These are phyloP conservation scores for Fraxinus xanthoxyloides DNA, from an alignment of 305 asterid species.

Conservation along the genomic window DNA sequence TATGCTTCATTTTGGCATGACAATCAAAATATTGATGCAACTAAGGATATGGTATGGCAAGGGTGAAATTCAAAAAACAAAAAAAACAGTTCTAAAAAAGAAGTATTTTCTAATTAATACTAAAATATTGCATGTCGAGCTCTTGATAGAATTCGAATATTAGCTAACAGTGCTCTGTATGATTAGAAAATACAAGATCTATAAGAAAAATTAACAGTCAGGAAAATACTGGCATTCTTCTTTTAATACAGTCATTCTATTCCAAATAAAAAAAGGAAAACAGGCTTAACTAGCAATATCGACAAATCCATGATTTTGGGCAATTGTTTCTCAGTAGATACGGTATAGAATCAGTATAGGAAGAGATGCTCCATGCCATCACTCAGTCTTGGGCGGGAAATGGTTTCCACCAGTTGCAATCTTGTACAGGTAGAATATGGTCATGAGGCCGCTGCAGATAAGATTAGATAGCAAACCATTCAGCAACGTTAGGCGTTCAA, in stretches of 20 bases:
- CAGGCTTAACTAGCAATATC: conserved; percentile 1
- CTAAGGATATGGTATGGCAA: background rate
- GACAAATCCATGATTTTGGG: background rate
- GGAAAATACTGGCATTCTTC: background rate
- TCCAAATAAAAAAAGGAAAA: too few species aligned
- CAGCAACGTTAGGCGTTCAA: background rate
- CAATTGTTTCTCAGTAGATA: background rate
- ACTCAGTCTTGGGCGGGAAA: conserved; percentile 47
- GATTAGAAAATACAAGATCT: background rate
- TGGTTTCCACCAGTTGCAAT: conserved; percentile 58
- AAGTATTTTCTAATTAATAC: background rate
- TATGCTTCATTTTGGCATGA: background rate
- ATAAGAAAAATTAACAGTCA: background rate
- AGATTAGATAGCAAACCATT: background rate
- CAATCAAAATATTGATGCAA: background rate
- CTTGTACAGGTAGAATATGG: conserved; percentile 50
- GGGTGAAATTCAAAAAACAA: background rate
- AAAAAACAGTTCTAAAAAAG: background rate
- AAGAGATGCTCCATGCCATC: conserved; percentile 2
- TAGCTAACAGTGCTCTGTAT: background rate
- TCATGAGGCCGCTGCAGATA: conserved; percentile 43
- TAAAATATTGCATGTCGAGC: background rate
- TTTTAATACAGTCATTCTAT: conserved; percentile 3
- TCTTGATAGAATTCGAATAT: background rate
- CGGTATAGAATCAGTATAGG: background rate